A percentile compares a stretch with the other conserved stretches of the same genome.
Conservation (phyloP, 2,329 filamentous ascomycete species). For the Neonectria coccinea region DNA sequence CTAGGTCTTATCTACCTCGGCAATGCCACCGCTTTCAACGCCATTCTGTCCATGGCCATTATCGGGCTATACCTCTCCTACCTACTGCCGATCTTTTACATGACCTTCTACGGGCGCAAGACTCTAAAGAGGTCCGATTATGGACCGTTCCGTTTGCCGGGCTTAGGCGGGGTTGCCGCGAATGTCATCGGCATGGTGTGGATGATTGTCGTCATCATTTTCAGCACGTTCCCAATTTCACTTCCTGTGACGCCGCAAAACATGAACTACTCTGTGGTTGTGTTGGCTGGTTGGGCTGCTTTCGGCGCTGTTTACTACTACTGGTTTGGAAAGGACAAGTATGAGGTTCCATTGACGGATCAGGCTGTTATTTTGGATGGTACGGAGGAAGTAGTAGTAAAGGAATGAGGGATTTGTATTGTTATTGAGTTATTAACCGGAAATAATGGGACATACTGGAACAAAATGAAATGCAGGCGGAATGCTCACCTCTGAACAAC, state of each 20-base stretch:
- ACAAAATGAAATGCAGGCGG: background rate
- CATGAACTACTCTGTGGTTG: conserved; percentile 61
- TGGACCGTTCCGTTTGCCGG: conserved; percentile 48
- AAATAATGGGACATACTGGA: background rate
- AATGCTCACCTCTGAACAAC: too few relatives aligned
- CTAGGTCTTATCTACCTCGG: conserved; percentile 56
- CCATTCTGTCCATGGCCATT: conserved; percentile 56
- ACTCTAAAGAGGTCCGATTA: conserved; percentile 32
- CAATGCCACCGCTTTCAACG: conserved; percentile 56
- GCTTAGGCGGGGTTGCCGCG: conserved; percentile 46
- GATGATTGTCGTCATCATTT: conserved; percentile 57
- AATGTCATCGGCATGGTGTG: conserved; percentile 58
- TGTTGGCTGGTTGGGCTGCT: conserved; percentile 54
- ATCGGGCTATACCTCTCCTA: conserved; percentile 59
- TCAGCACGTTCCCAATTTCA: conserved; percentile 58
- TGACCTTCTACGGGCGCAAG: conserved; percentile 53
- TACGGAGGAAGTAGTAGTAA: background rate
- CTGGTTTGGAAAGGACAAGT: conserved; percentile 41
- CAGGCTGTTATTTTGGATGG: conserved; percentile 8
- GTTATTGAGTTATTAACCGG: background rate
- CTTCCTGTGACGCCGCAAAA: conserved; percentile 55
- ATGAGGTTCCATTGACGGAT: conserved; percentile 39
- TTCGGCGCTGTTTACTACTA: conserved; percentile 52
- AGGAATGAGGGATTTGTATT: conserved; percentile 7
- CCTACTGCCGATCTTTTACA: conserved; percentile 52